phyloP scores from a whole-genome alignment of 306 rosid genomes.

The Glycine soja region DNA sequence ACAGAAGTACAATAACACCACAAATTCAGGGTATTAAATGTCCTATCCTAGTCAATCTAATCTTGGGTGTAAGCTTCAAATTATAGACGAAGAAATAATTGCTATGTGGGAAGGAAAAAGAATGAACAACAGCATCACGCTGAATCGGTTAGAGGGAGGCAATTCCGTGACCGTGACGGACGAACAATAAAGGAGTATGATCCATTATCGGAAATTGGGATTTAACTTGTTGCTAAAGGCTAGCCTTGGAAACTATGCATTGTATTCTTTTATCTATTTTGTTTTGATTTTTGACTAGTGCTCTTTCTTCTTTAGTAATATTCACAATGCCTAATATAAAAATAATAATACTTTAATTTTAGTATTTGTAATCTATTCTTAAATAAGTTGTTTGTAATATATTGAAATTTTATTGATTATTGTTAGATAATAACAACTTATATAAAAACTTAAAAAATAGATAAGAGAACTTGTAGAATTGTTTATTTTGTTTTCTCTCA shows the following conservation, averaged over 20 bases:
- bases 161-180: too few species aligned
- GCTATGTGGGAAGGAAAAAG: too few species aligned
- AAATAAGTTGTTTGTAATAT: neutral
- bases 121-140: too few species aligned
- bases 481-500: too few species aligned
- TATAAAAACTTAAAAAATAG: neutral
- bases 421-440: neutral
- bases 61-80: neutral
- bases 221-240: neutral
- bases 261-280: neutral
- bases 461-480: neutral
- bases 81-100: too few species aligned
- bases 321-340: too few species aligned
- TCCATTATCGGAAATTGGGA: neutral
- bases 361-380: too few species aligned
- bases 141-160: too few species aligned
- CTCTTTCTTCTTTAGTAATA: too few species aligned
- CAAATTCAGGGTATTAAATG: constrained; percentile 11
- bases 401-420: neutral
- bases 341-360: too few species aligned
- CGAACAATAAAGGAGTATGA: too few species aligned
- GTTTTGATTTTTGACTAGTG: neutral
- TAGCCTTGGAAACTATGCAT: neutral
- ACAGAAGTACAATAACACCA: neutral
- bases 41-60: neutral